Base-by-base conservation (phyloP, 805 yeast species). In the Lachancea lanzarotensis region DNA sequence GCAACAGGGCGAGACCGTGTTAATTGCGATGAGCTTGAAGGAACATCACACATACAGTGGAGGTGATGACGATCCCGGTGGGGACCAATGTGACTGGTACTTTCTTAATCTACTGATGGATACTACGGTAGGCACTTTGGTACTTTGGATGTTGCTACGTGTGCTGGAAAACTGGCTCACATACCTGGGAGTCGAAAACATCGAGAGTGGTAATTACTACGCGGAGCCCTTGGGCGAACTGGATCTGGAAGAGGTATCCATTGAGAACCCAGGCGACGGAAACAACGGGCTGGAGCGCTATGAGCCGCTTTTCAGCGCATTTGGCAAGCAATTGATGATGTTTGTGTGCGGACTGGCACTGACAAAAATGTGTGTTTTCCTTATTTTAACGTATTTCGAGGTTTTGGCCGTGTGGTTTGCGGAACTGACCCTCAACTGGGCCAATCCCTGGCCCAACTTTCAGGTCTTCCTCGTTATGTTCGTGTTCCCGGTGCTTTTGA, bases 121-220 rank as follows among this genome's bases (percentile, higher is more conserved):
- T 63, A 90, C 98, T 35, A 91, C 98, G 0, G 74, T 90, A 6
- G 98, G 98, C 0, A 91, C 91, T 2, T 95, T 95, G 6, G 76
- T 91, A 2, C 67, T 84, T 20, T 84, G 86, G 79, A 63, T 63
- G 6, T 64, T 70, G 19, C 70, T 90, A 25, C 74, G 74, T 47
- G 49, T 70, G 2, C 69, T 81, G 1, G 82, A 81, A 59, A 65
- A 62, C 13, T 43, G 70, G 2, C 75, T 63, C 27, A 51, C 47
- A 16, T 42, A 41, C 32, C 55, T 60, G 10, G 47, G 57, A 2
- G 50, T 69, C n/a, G 46, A 66, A 33, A 76, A 75, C 40, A 67
- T 74, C 13, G 72, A 72, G 38, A 70, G 76, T 52, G 81, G 80
- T 9, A 66, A 66, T 46, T 70, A 71, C 43, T 63, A 54, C 42